Base-by-base conservation (phyloP, 2,329 filamentous ascomycete species). In the Leptodontidium sp. region DNA sequence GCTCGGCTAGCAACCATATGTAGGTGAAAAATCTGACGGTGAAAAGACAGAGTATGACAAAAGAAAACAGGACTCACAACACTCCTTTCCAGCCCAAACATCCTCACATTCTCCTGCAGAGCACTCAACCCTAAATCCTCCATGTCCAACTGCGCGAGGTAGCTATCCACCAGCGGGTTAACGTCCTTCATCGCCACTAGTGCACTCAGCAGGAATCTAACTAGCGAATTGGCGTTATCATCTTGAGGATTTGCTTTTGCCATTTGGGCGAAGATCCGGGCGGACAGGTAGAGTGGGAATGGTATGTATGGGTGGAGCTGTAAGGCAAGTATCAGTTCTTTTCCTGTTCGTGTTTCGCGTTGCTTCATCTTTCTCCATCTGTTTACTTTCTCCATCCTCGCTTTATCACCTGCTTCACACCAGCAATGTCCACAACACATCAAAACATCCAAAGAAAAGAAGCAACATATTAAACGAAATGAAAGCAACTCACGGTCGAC, bases 271-370 rank as follows among this genome's bases (percentile, higher is more conserved):
- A 65, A 65, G n/a, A 61, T 68, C 15, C 62, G 66, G 1, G 61
- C 45, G 5, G 61, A 29, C 5, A 68, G 45, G 38, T 65, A 65
- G 24, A 68, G 53, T 15, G 53, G 26, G 62, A 68, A 68, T 9
- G 66, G 66, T 7, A 62, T 68, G 35, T 65, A 68, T 9, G 64
- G 53, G 32, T 65, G 58, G 4, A 68, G 38, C 66, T 68, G n/a
- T 40, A 11, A 6, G 17, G 21, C n/a, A 35, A n/a, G 50, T 40
- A 15, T 55, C 5, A 32, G 38, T 26, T 21, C 21, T 21, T 21
- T 12, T 17, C 17, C 7, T 47, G 8, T 47, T 32, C 29, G 29
- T 32, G 6, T 32, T 32, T 21, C 21, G 21, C 21, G 21, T 21
- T 21, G 21, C 21, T 21, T 21, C 21, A 17, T 12, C 40, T n/a